Percentiles rank a stretch among this genome's conserved stretches.
phyloP scores from a whole-genome alignment of 352 stramenopile species.

The Phytophthora tentaculata region DNA sequence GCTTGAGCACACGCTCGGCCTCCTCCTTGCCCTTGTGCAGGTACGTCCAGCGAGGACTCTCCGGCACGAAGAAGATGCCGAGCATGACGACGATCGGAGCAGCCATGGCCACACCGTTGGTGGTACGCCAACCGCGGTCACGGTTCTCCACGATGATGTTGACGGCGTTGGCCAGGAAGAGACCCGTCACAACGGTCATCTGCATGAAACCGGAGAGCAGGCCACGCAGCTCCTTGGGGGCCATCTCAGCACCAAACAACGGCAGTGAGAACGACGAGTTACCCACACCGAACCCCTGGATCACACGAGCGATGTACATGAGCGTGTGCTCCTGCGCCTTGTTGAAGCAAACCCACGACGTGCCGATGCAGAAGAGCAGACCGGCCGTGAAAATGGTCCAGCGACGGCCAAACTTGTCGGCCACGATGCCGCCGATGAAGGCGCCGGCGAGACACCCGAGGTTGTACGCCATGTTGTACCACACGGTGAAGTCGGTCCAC shows the following conservation, averaged over 20 bases:
- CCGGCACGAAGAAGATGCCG: slow-evolving; percentile 8
- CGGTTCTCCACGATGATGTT: slow-evolving; percentile 48
- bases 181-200: neutral
- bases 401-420: slow-evolving; percentile 47
- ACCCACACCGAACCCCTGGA: slow-evolving; percentile 12
- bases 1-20: slow-evolving; percentile 41
- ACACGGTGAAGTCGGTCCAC: slow-evolving; percentile 49
- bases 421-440: slow-evolving; percentile 42
- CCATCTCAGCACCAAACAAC: neutral
- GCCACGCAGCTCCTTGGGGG: neutral
- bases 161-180: slow-evolving; percentile 42
- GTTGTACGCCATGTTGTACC: slow-evolving; percentile 68
- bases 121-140: slow-evolving; percentile 46
- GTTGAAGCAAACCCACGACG: slow-evolving; percentile 44
- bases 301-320: slow-evolving; percentile 35
- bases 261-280: slow-evolving; percentile 39
- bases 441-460: slow-evolving; percentile 52
- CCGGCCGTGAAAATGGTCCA: slow-evolving; percentile 50
- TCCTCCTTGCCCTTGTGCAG: slow-evolving; percentile 50
- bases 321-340: neutral
- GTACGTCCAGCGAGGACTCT: slow-evolving; percentile 47
- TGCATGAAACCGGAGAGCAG: neutral
- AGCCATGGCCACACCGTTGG: slow-evolving; percentile 49
- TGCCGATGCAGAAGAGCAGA: slow-evolving; percentile 47
- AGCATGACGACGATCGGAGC: slow-evolving; percentile 16